phyloP scores from a whole-genome alignment of 2,329 filamentous ascomycete genomes.

The Beauveria asiatica region DNA sequence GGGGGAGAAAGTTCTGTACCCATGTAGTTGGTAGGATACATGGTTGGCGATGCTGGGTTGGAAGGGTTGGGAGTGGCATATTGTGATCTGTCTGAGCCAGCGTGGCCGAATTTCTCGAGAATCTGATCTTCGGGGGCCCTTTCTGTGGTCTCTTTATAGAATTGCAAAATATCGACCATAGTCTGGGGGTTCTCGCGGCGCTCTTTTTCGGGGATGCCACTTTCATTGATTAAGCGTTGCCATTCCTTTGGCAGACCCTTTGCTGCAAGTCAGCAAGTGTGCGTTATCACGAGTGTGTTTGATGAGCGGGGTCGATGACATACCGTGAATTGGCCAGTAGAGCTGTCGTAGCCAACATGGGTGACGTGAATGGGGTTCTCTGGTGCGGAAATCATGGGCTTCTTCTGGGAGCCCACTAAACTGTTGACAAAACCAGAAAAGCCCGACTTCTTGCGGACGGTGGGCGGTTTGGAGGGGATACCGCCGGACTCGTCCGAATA shows the following conservation, averaged over 20 bases:
- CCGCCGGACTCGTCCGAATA: slow-evolving; percentile 64
- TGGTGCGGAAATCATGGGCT: slow-evolving; percentile 91
- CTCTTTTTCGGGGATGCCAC: slow-evolving; percentile 92
- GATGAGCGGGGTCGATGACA: slow-evolving; percentile 26
- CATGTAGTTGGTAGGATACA: slow-evolving; percentile 47
- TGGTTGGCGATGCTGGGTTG: slow-evolving; percentile 41
- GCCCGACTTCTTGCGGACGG: slow-evolving; percentile 75
- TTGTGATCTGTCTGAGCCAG: slow-evolving; percentile 50
- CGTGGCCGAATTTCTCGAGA: slow-evolving; percentile 94
- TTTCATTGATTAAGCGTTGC: slow-evolving; percentile 92
- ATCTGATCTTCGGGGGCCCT: slow-evolving; percentile 73
- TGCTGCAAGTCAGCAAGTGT: slow-evolving; percentile 14
- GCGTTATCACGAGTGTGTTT: slow-evolving; percentile 12
- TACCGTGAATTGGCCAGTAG: slow-evolving; percentile 93
- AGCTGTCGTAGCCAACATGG: slow-evolving; percentile 94
- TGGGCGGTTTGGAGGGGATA: slow-evolving; percentile 51
- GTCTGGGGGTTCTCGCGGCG: slow-evolving; percentile 93
- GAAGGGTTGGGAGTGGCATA: slow-evolving; percentile 33
- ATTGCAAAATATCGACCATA: slow-evolving; percentile 89
- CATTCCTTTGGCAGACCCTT: slow-evolving; percentile 95
- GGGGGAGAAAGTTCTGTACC: slow-evolving; percentile 29
- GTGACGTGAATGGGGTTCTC: slow-evolving; percentile 97
- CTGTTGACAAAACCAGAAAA: slow-evolving; percentile 85
- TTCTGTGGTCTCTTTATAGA: slow-evolving; percentile 92
- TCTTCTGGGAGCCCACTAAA: slow-evolving; percentile 73